phyloP scores from a whole-genome alignment of 2,329 filamentous ascomycete species.

The Aspergillus puulaauensis region DNA sequence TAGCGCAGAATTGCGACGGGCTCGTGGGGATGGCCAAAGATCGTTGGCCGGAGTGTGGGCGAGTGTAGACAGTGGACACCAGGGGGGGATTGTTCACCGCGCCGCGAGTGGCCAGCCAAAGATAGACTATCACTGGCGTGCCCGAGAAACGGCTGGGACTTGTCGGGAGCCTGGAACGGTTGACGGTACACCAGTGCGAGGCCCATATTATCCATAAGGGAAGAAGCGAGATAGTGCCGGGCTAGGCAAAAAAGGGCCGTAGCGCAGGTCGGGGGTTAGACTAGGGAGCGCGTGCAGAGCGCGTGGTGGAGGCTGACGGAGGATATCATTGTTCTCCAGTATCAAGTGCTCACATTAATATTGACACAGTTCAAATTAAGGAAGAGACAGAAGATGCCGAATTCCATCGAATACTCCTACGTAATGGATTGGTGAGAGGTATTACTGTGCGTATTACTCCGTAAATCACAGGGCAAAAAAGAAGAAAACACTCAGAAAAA shows the following conservation, averaged over 20 bases:
- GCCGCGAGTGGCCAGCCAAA: slow-evolving; percentile 11
- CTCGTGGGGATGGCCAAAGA: slow-evolving; percentile 33
- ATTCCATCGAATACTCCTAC: no score
- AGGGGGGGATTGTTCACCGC: slow-evolving; percentile 9
- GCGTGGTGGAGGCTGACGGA: slow-evolving; percentile 17
- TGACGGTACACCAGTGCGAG: slow-evolving; percentile 3
- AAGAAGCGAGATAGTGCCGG: slow-evolving; percentile 22
- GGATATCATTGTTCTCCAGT: not conserved
- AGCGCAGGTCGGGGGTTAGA: slow-evolving; percentile 33
- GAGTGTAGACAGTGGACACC: not conserved
- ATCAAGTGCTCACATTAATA: not conserved
- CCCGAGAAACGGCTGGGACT: slow-evolving; percentile 28
- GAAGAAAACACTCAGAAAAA: not conserved
- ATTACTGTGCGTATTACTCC: no score
- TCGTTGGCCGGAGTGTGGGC: slow-evolving; percentile 25
- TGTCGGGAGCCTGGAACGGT: slow-evolving; percentile 19
- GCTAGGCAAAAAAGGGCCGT: slow-evolving; percentile 34
- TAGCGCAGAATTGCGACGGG: slow-evolving; percentile 25
- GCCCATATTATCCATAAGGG: slow-evolving; percentile 8
- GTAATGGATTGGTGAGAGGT: no score
- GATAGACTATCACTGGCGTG: slow-evolving; percentile 30
- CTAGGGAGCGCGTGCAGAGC: slow-evolving; percentile 23
- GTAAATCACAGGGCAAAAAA: no score
- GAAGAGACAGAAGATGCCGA: no score
- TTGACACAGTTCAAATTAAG: not conserved